Conservation (phyloP, 495 filamentous ascomycete species). For the Aspergillus haitiensis region DNA sequence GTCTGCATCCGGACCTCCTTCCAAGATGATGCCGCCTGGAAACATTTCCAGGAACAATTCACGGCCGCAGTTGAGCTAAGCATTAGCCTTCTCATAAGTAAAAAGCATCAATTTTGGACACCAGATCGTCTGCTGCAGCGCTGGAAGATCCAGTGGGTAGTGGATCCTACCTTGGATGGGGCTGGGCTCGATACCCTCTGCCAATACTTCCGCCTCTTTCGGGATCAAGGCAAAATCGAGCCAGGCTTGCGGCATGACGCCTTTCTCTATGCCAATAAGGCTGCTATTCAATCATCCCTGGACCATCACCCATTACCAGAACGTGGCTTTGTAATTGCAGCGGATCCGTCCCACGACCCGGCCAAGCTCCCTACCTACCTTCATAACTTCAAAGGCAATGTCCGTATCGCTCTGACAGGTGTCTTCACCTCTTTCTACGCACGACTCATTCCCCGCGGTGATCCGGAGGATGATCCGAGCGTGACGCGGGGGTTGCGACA, state of each 20-base stretch:
- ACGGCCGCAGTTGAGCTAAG: background rate
- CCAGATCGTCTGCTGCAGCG: background rate
- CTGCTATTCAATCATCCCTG: background rate
- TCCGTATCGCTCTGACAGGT: background rate
- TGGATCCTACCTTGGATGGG: too few species aligned
- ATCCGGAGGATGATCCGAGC: background rate
- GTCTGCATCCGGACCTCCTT: background rate
- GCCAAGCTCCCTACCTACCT: background rate
- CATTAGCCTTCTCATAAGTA: background rate
- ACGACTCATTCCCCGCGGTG: background rate
- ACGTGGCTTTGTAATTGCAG: background rate
- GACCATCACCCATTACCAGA: conserved; percentile 1
- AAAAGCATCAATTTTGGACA: background rate
- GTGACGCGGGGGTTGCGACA: background rate
- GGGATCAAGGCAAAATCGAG: background rate
- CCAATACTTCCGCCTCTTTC: background rate
- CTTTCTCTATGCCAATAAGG: background rate
- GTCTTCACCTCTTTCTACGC: background rate
- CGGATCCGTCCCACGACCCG: background rate
- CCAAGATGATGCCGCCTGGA: background rate
- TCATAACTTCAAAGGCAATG: background rate
- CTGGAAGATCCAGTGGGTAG: background rate
- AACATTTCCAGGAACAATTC: background rate
- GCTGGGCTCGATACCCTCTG: background rate
- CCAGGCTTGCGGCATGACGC: background rate